Evolutionary conservation across 1,139 yeast species (phyloP), one percentile per base, ranked within the genome.

Genomic region (Meyerozyma carpophila): DNA sequence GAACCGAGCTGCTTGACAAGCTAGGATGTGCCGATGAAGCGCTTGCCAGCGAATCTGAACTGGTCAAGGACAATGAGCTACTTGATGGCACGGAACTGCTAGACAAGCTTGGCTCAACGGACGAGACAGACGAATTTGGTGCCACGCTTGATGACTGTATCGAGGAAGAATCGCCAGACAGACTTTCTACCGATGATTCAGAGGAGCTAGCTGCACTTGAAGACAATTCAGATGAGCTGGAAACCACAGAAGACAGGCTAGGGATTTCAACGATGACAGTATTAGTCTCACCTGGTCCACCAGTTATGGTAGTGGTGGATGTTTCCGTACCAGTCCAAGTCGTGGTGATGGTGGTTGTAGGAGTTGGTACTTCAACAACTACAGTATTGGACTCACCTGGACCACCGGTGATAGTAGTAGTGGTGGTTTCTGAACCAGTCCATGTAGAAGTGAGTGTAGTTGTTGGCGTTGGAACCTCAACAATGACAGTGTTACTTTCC

Each of bases 401-500:
- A 41, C 7, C 50, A 5, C 43, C 47, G n/a, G 50, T 41, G 1
- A 39, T 18, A 3, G 57, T 54, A n/a, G 44, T 43, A 1, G 48
- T 46, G 21, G 20, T 8, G 5, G 50, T 48, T 2, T 4, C 36
- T 5, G 44, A 27, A 8, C 51, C 51, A n/a, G 50, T 40, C 50
- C 55, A 51, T 7, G 48, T 43, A 1, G 43, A 39, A 8, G n/a
- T 57, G 8, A 42, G 24, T 5, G 59, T 53, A 4, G 44, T 42
- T 4, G 50, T 48, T 18, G 47, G 48, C n/a, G 46, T 41, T 2
- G 64, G 63, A 14, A 50, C 52, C 5, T 53, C 52, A 20, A 57
- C 54, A 39, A 51, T 43, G 2, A 59, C 56, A 6, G 56, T 48
- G 38, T 16, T 16, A 16, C 18, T 52, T 51, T 1, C 50, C 20